phyloP scores from a whole-genome alignment of 2,329 filamentous ascomycete genomes.

The Cladosporium sp. region DNA sequence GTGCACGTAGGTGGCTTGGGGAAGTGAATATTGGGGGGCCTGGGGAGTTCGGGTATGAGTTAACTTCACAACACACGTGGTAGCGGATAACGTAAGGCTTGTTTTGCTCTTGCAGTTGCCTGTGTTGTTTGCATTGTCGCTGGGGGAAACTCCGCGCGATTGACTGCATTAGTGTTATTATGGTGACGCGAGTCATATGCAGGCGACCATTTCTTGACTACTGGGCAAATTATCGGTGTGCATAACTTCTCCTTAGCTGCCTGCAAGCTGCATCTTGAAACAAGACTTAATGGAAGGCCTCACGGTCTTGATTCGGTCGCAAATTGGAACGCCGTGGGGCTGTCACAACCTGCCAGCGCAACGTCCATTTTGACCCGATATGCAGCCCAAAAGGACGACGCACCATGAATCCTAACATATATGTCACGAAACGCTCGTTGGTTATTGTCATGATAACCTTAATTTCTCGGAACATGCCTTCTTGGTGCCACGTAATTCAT shows the following conservation, averaged over 20 bases:
- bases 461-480: background rate
- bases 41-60: background rate
- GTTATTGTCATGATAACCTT: background rate
- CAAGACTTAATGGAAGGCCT: background rate
- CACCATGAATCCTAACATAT: background rate
- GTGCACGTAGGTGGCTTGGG: slow-evolving; percentile 12
- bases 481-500: background rate
- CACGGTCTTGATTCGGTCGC: background rate
- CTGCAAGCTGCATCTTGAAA: background rate
- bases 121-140: background rate
- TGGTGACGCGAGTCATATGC: background rate
- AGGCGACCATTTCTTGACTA: background rate
- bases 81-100: background rate
- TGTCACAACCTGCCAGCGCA: background rate
- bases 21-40: background rate
- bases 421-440: background rate
- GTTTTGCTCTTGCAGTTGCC: background rate
- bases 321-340: background rate
- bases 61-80: slow-evolving; percentile 4
- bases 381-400: background rate
- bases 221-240: background rate
- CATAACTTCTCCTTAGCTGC: background rate
- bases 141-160: background rate
- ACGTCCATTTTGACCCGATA: background rate
- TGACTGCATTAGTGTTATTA: background rate